phyloP scores from a whole-genome alignment of 1,284 basidiomycete species.

The Leccinum pallidistipes region DNA sequence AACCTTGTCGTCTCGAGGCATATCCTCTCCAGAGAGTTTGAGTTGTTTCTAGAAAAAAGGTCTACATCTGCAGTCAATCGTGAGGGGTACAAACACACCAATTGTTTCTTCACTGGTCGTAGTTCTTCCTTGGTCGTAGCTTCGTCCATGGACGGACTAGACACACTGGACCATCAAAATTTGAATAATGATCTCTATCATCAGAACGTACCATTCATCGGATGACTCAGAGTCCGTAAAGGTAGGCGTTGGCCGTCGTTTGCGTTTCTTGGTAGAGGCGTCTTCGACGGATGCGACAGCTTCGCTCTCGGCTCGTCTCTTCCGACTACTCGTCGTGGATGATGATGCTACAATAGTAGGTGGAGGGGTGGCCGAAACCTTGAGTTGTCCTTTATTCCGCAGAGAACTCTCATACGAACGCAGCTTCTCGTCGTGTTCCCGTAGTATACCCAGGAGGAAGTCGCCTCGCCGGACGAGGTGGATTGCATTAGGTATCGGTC shows the following conservation, averaged over 20 bases:
- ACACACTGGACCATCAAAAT: constrained; percentile 5
- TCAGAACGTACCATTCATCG: constrained; percentile 74
- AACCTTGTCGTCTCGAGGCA: constrained; percentile 94
- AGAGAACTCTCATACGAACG: constrained; percentile 78
- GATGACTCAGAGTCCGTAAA: constrained; percentile 89
- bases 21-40: constrained; percentile 88
- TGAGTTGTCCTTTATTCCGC: constrained; percentile 61
- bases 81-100: constrained; percentile 52
- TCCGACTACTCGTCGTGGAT: constrained; percentile 58
- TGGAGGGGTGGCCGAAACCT: constrained; percentile 68
- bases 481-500: constrained; percentile 93
- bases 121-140: constrained; percentile 92
- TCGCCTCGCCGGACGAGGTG: constrained; percentile 97
- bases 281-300: constrained; percentile 79
- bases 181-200: background rate
- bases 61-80: constrained; percentile 9
- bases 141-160: constrained; percentile 95
- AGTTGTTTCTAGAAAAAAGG: constrained; percentile 77
- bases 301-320: constrained; percentile 79
- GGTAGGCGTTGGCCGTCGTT: constrained; percentile 86
- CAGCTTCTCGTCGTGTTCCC: constrained; percentile 92
- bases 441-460: constrained; percentile 86
- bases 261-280: constrained; percentile 65
- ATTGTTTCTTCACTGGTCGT: constrained; percentile 94
- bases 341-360: constrained; percentile 65